phyloP scores from a whole-genome alignment of 2,329 filamentous ascomycete genomes.

The Coleophoma cylindrospora region DNA sequence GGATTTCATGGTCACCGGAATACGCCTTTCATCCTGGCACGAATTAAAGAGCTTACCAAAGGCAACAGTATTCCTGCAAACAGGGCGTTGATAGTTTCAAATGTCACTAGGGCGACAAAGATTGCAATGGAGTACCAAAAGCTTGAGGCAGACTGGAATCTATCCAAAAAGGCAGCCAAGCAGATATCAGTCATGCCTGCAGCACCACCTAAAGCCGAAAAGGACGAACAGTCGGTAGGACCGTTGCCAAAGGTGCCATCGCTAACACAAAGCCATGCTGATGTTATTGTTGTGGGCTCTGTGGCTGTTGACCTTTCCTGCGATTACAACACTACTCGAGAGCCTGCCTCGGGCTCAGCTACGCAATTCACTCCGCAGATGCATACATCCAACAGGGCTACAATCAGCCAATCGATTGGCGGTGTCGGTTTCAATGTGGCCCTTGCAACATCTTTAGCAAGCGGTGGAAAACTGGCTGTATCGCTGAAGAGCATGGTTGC shows the following conservation, averaged over 20 bases:
- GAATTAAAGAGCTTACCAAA: conserved; percentile 63
- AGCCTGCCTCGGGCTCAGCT: conserved; percentile 5
- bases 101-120: conserved; percentile 59
- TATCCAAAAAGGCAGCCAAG: neutral
- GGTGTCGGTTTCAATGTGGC: conserved; percentile 93
- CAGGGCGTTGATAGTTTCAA: conserved; percentile 58
- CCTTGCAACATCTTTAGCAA: conserved; percentile 67
- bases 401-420: conserved; percentile 77
- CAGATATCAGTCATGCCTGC: too few species aligned
- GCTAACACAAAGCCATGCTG: conserved; percentile 27
- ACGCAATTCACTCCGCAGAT: conserved; percentile 23
- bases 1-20: conserved; percentile 59
- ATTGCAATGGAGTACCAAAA: conserved; percentile 50
- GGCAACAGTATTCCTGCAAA: conserved; percentile 60
- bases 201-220: neutral
- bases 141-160: neutral
- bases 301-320: conserved; percentile 85
- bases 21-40: conserved; percentile 63
- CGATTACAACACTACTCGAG: conserved; percentile 51
- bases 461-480: conserved; percentile 75
- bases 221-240: neutral
- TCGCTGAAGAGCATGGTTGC: neutral
- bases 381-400: conserved; percentile 81
- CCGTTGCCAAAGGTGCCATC: too few species aligned
- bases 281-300: conserved; percentile 86